Conservation (phyloP, 192 early-diverging fungal species). For the Gaertneriomyces sp. region DNA sequence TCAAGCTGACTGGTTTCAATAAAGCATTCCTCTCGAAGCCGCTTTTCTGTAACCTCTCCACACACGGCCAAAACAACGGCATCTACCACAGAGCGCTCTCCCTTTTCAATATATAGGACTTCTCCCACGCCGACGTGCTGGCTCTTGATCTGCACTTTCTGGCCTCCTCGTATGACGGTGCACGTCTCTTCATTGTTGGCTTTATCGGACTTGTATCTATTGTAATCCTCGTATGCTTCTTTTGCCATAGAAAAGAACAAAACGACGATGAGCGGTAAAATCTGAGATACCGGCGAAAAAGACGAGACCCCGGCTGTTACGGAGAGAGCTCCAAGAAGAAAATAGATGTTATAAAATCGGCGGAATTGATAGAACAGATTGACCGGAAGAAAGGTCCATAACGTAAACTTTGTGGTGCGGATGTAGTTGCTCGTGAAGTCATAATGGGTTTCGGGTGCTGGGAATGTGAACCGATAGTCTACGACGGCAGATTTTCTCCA, state of each 20-base stretch:
- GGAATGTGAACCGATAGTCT: slow-evolving; percentile 5
- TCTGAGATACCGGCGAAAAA: slow-evolving; percentile 40
- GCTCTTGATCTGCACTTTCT: slow-evolving; percentile 22
- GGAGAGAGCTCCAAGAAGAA: slow-evolving; percentile 52
- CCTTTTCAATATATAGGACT: slow-evolving; percentile 49
- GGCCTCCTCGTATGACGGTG: slow-evolving; percentile 34
- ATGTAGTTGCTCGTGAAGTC: slow-evolving; percentile 63
- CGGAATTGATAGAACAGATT: slow-evolving; percentile 84
- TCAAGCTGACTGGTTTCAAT: slow-evolving; percentile 60
- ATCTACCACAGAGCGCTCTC: slow-evolving; percentile 51
- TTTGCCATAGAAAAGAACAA: slow-evolving; percentile 48
- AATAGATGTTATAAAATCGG: slow-evolving; percentile 62
- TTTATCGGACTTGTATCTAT: slow-evolving; percentile 36
- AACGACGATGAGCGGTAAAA: slow-evolving; percentile 48
- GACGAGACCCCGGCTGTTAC: slow-evolving; percentile 32
- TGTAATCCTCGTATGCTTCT: slow-evolving; percentile 56
- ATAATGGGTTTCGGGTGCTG: slow-evolving; percentile 12
- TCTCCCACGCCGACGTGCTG: slow-evolving; percentile 45
- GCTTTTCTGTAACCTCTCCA: slow-evolving; percentile 44
- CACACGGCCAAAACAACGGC: slow-evolving; percentile 43
- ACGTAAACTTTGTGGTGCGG: slow-evolving; percentile 90
- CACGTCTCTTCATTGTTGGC: slow-evolving; percentile 34
- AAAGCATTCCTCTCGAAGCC: slow-evolving; percentile 27
- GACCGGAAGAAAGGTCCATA: slow-evolving; percentile 85
- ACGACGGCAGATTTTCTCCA: too few species aligned